Conservation (phyloP, 169 alveolate species). For the Cardiosporidium cionae region DNA sequence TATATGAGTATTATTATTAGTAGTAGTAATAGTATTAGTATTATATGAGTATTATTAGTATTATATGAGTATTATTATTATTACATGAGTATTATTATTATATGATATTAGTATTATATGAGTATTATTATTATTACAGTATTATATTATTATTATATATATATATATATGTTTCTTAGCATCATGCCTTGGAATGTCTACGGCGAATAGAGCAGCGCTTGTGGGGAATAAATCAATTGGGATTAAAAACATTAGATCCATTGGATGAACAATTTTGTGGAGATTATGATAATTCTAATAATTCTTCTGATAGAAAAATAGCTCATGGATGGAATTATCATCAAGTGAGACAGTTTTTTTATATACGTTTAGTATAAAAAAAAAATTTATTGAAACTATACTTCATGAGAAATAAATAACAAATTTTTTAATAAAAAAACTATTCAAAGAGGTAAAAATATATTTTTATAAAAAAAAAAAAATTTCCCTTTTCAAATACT, state of each 20-base stretch:
- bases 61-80: too few relatives aligned
- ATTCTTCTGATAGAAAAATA: conserved; percentile 44
- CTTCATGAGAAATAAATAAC: not conserved
- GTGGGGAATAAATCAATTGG: conserved; percentile 45
- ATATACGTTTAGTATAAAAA: not conserved
- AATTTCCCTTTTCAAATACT: not conserved
- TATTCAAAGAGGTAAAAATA: not conserved
- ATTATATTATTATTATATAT: not conserved
- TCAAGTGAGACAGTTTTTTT: not conserved
- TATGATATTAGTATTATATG: too few relatives aligned
- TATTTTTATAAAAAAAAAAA: not conserved
- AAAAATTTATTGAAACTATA: not conserved
- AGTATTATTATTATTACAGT: too few relatives aligned
- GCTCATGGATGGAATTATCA: conserved; percentile 65
- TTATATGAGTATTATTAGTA: too few relatives aligned
- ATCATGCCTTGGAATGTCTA: not conserved
- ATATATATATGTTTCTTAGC: not conserved
- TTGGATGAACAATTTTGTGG: conserved; percentile 64
- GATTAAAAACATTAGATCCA: conserved; percentile 78
- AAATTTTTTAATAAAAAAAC: not conserved
- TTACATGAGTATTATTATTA: too few relatives aligned
- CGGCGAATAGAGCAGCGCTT: not conserved
- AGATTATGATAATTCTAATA: conserved; percentile 69
- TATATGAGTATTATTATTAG: too few relatives aligned
- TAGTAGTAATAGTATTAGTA: too few relatives aligned